A percentile compares a stretch with the other conserved stretches of the same genome.
phyloP scores from a whole-genome alignment of 495 filamentous ascomycete genomes.

The Penicillium paxilli region DNA sequence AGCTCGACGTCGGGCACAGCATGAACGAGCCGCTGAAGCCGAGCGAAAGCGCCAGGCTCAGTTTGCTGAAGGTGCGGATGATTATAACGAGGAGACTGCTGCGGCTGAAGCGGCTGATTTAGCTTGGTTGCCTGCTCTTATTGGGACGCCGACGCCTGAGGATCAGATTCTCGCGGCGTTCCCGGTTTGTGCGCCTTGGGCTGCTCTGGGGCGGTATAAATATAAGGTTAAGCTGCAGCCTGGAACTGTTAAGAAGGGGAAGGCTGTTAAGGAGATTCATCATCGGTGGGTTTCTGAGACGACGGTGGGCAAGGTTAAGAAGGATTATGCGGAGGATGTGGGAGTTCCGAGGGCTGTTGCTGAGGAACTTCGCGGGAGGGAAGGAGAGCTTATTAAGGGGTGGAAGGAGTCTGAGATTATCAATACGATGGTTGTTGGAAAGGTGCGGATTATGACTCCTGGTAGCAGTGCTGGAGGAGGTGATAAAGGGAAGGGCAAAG shows the following conservation, averaged over 20 bases:
- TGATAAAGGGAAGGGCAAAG: conserved; percentile 48
- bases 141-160: conserved; percentile 73
- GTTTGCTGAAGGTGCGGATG: conserved; percentile 55
- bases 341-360: conserved; percentile 59
- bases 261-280: conserved; percentile 87
- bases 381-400: conserved; percentile 77
- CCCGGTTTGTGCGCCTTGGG: conserved; percentile 90
- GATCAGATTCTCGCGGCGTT: conserved; percentile 89
- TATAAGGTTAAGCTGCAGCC: conserved; percentile 94
- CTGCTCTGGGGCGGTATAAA: conserved; percentile 72
- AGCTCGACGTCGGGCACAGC: conserved; percentile 74
- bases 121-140: conserved; percentile 67
- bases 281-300: conserved; percentile 66
- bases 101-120: conserved; percentile 47
- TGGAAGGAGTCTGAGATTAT: conserved; percentile 82
- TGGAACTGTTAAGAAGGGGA: conserved; percentile 87
- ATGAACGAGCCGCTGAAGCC: conserved; percentile 66
- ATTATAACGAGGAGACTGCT: conserved; percentile 56
- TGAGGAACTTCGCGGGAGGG: conserved; percentile 78
- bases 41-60: conserved; percentile 58
- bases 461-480: conserved; percentile 43
- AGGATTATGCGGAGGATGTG: conserved; percentile 48
- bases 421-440: conserved; percentile 80
- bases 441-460: conserved; percentile 74
- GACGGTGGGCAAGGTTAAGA: conserved; percentile 47